phyloP scores from a whole-genome alignment of 2,329 filamentous ascomycete species.

The Elsinoe arachidis region DNA sequence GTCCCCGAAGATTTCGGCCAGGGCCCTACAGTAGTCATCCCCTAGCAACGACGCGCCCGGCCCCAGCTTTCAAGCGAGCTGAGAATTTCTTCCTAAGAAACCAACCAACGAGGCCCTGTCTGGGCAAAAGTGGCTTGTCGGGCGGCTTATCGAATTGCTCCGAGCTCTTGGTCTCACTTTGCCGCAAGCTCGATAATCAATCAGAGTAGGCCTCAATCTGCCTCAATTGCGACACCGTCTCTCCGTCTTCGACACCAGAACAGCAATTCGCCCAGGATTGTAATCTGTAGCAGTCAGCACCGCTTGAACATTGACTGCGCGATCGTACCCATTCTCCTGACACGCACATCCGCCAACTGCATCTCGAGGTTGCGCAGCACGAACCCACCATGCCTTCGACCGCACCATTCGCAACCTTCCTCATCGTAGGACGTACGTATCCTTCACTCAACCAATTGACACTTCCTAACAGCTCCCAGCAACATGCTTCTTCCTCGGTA shows the following conservation, averaged over 20 bases:
- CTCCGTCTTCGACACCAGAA: too few species aligned
- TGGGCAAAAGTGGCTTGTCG: background rate
- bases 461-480: conserved; percentile 26
- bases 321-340: background rate
- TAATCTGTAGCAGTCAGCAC: background rate
- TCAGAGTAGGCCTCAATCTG: background rate
- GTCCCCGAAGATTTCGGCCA: background rate
- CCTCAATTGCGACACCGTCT: background rate
- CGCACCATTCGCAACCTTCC: conserved; percentile 77
- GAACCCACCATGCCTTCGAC: conserved; percentile 10
- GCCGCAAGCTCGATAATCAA: background rate
- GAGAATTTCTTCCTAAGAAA: too few species aligned
- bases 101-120: too few species aligned
- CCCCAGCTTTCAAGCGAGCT: background rate
- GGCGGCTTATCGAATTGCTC: background rate
- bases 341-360: background rate
- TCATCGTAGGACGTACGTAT: conserved; percentile 85
- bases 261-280: too few species aligned
- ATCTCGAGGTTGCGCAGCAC: background rate
- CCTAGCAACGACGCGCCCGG: too few species aligned
- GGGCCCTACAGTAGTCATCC: too few species aligned
- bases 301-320: background rate
- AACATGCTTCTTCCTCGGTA: conserved; percentile 94
- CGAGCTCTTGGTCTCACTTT: conserved; percentile 3
- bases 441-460: conserved; percentile 11